Base-by-base conservation (phyloP, 495 filamentous ascomycete genomes). In the Jackrogersella multiformis region DNA sequence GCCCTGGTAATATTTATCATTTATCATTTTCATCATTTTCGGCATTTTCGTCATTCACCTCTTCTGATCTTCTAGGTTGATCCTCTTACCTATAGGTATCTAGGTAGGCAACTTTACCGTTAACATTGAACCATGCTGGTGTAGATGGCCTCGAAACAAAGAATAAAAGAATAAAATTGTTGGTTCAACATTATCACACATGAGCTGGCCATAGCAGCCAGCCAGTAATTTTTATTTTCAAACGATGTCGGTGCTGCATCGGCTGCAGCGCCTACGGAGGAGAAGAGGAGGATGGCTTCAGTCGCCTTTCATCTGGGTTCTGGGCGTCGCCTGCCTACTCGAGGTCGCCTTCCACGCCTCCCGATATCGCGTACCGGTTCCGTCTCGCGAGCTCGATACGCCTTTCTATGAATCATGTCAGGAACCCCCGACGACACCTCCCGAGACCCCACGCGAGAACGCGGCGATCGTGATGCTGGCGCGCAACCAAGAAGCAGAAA, bases 401-500 rank as follows among this genome's bases (percentile, higher is more conserved):
- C 80, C 80, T 54, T 82, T 82, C 67, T 71, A 76, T 55, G 69
- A 67, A n/a, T 64, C 69, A 18, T 82, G 80, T 55, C 78, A 79
- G 54, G 77, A 80, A 39, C 80, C 80, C 9, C 68, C 64, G 8
- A 58, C 72, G 9, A 48, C 51, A 9, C 60, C 60, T 18, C 60
- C 60, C 3, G 56, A 89, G 26, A 86, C 87, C 26, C 85, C 87
- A 51, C 87, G 92, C 66, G 94, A 91, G 71, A 97, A 97, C 74
- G 95, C 95, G 44, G 93, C 89, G 8, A 90, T 99, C 63, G 93
- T 99, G 56, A 95, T 99, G 60, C 82, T 99, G 58, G 94, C 93
- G 35, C 86, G 95, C 66, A 97, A 99, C 77, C 90, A 92, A 74
- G 95, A 99, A 76, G 73, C 95, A 52, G 90, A 93, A 1, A 90